Conservation (phyloP, 495 filamentous ascomycete species). For the Penicillium tannophilum region DNA sequence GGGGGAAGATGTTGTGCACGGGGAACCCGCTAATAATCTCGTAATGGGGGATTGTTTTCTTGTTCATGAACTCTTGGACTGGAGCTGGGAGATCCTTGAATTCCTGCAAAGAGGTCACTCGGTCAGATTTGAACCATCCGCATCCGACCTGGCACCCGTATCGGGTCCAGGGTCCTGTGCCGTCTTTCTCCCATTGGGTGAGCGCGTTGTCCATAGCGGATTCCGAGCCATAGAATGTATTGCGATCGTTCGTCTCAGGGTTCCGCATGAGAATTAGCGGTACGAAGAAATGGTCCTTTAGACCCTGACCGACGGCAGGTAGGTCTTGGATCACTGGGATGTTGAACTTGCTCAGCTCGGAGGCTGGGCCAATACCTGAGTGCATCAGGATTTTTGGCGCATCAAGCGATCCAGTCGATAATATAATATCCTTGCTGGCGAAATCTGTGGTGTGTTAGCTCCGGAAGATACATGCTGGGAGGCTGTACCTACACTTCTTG, state of each 20-base stretch:
- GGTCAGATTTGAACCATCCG: conserved; percentile 58
- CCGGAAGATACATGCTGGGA: background rate
- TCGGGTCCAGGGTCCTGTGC: conserved; percentile 47
- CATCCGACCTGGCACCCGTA: conserved; percentile 43
- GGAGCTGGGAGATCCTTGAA: conserved; percentile 45
- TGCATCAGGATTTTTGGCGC: conserved; percentile 64
- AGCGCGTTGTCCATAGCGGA: conserved; percentile 43
- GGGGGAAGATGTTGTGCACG: conserved; percentile 29
- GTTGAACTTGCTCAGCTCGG: conserved; percentile 51
- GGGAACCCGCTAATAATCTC: conserved; percentile 43
- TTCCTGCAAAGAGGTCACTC: conserved; percentile 37
- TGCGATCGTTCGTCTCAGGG: conserved; percentile 34
- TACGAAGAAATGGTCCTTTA: conserved; percentile 54
- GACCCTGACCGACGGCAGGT: conserved; percentile 57
- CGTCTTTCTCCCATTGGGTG: conserved; percentile 48
- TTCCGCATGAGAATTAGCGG: conserved; percentile 28
- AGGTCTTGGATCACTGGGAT: conserved; percentile 54
- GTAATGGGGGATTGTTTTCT: conserved; percentile 50
- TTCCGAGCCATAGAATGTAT: conserved; percentile 34
- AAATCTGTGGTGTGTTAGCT: conserved; percentile 20
- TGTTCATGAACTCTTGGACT: conserved; percentile 41
- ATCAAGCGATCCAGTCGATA: conserved; percentile 60
- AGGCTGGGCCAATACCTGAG: conserved; percentile 61
- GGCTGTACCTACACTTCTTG: conserved; percentile 28
- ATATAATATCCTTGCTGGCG: conserved; percentile 58